Percentiles rank a stretch among this genome's conserved stretches.
Evolutionary conservation across 75 land plant genomes (phyloP).

Genomic region (Cunninghamia lanceolata): DNA sequence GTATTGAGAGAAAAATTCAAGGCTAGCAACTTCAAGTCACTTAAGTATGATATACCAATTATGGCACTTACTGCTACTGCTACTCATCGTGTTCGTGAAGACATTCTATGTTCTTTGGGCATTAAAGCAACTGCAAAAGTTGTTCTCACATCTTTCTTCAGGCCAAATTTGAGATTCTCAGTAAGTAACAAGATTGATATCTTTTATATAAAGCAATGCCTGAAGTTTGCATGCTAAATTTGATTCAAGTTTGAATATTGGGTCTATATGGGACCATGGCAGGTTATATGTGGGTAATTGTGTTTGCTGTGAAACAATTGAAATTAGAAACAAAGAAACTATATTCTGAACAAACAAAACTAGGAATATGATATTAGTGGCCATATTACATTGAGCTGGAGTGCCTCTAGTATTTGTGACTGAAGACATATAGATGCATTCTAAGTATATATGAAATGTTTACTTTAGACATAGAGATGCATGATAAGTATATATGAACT

Average conservation of each 20-base stretch:
- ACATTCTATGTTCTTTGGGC: constrained; percentile 65
- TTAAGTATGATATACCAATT: constrained; percentile 61
- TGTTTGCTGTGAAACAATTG: neutral
- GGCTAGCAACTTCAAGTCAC: constrained; percentile 33
- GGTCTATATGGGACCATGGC: neutral
- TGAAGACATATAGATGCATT: neutral
- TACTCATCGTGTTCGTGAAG: constrained; percentile 66
- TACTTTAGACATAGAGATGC: neutral
- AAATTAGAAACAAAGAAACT: neutral
- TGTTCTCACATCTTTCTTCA: constrained; percentile 69
- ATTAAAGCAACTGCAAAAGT: constrained; percentile 60
- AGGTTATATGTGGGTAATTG: neutral
- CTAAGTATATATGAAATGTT: neutral
- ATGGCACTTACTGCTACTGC: constrained; percentile 98
- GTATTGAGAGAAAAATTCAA: constrained; percentile 66
- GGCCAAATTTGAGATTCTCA: constrained; percentile 79
- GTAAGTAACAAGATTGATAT: constrained; percentile 37
- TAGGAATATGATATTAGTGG: too few species aligned
- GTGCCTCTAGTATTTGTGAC: neutral
- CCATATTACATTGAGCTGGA: neutral
- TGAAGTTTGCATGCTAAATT: neutral
- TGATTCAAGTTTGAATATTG: neutral
- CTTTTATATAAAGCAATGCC: neutral
- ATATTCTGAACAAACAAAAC: too few species aligned
- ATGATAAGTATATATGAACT: neutral